Conservation (phyloP, 148 eudicot species). For the Rhododendron kiyosumense region DNA sequence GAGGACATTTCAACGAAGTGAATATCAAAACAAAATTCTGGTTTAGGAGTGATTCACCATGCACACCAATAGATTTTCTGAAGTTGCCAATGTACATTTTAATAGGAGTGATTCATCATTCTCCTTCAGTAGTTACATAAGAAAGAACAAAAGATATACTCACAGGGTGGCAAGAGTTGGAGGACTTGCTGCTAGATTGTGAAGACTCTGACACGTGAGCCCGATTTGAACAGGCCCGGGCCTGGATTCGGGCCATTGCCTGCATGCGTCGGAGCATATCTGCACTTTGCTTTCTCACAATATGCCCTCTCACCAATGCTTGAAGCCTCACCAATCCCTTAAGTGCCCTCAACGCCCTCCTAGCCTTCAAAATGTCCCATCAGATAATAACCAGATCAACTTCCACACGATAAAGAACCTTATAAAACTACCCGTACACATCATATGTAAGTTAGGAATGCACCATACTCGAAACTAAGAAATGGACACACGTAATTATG, state of each 20-base stretch:
- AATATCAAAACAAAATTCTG: not conserved
- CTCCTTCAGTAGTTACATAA: not conserved
- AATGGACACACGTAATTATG: not conserved
- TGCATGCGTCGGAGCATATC: slow-evolving; percentile 91
- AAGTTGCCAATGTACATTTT: not conserved
- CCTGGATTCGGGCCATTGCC: slow-evolving; percentile 85
- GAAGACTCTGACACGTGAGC: slow-evolving; percentile 35
- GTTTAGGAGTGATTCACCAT: not conserved
- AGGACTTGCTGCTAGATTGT: slow-evolving; percentile 23
- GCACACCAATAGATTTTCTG: too few relatives aligned
- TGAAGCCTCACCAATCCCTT: slow-evolving; percentile 94
- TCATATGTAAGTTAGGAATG: not conserved
- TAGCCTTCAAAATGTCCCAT: slow-evolving; percentile 46
- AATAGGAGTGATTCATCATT: not conserved
- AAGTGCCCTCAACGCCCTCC: slow-evolving; percentile 85
- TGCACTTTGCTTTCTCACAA: slow-evolving; percentile 83
- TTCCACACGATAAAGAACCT: not conserved
- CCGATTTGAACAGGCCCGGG: slow-evolving; percentile 70
- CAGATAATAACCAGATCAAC: not conserved
- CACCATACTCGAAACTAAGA: not conserved
- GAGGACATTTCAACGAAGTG: not conserved
- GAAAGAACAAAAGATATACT: slow-evolving; percentile 10
- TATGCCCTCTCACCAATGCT: slow-evolving; percentile 90
- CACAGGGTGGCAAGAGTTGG: slow-evolving; percentile 33
- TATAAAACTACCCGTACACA: not conserved